Conservation (phyloP, 2,329 filamentous ascomycete species). For the Lomentospora prolificans region DNA sequence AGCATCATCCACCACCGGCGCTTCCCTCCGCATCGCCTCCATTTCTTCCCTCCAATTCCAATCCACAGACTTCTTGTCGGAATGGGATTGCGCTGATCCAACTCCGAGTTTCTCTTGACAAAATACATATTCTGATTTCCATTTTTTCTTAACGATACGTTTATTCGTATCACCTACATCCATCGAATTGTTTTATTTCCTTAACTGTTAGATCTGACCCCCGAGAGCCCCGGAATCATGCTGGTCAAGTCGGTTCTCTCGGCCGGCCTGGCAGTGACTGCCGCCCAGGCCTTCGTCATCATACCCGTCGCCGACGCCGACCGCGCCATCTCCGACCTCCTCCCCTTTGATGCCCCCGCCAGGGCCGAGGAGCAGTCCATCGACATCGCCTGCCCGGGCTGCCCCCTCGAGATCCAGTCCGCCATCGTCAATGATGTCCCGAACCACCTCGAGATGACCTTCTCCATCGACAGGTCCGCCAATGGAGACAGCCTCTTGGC, state of each 20-base stretch:
- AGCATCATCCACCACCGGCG: background rate
- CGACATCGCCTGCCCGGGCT: slow-evolving; percentile 43
- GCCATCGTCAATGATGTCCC: slow-evolving; percentile 15
- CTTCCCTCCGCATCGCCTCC: too few relatives aligned
- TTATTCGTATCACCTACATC: background rate
- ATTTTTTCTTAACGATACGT: background rate
- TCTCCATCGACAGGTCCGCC: slow-evolving; percentile 37
- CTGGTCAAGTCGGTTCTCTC: slow-evolving; percentile 8
- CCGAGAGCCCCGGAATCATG: slow-evolving; percentile 1
- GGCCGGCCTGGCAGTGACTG: slow-evolving; percentile 3
- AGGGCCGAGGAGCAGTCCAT: slow-evolving; percentile 27
- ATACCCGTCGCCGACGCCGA: slow-evolving; percentile 37
- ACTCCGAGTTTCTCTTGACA: background rate
- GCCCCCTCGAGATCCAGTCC: slow-evolving; percentile 29
- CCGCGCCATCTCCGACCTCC: slow-evolving; percentile 29
- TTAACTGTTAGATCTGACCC: background rate
- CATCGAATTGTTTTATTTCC: background rate
- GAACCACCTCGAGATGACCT: slow-evolving; percentile 41
- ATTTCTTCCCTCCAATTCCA: background rate
- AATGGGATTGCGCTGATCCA: background rate
- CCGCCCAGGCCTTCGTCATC: slow-evolving; percentile 39
- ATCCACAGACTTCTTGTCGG: too few relatives aligned
- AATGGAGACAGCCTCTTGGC: slow-evolving; percentile 39
- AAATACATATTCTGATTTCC: background rate
- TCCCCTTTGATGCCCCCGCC: slow-evolving; percentile 24